Percentiles rank a stretch among this genome's conserved stretches.
Conservation (phyloP, 129 eudicot genomes). For the Arctium minus region DNA sequence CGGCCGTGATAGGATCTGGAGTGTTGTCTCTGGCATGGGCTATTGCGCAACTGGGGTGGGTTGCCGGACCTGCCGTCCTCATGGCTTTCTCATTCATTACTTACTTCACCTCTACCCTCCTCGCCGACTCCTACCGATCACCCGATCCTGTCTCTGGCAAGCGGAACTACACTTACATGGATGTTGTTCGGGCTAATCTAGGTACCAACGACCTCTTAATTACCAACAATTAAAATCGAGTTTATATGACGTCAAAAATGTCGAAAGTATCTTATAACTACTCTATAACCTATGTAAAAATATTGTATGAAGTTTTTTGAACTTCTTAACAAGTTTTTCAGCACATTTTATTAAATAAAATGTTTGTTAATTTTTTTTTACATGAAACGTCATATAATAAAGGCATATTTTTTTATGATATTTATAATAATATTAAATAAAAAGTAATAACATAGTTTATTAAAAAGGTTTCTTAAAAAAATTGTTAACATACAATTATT, state of each 20-base stretch:
- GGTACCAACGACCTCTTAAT: slow-evolving; percentile 30
- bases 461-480: too few species aligned
- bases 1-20: slow-evolving; percentile 97
- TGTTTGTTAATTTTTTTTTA: too few species aligned
- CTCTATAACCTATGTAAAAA: too few species aligned
- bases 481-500: neutral
- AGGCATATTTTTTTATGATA: too few species aligned
- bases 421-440: neutral
- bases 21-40: slow-evolving; percentile 92
- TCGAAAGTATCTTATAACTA: too few species aligned
- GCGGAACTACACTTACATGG: slow-evolving; percentile 82
- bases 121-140: slow-evolving; percentile 68
- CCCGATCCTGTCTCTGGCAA: slow-evolving; percentile 69
- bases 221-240: neutral
- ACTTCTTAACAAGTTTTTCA: too few species aligned
- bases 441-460: neutral
- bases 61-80: slow-evolving; percentile 70
- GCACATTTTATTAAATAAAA: too few species aligned
- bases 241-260: too few species aligned
- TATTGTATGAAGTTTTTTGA: too few species aligned
- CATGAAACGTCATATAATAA: too few species aligned
- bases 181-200: slow-evolving; percentile 62
- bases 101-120: slow-evolving; percentile 73
- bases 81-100: slow-evolving; percentile 72
- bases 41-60: slow-evolving; percentile 90